phyloP scores from a whole-genome alignment of 2,329 filamentous ascomycete genomes.

The Ustulina deusta region DNA sequence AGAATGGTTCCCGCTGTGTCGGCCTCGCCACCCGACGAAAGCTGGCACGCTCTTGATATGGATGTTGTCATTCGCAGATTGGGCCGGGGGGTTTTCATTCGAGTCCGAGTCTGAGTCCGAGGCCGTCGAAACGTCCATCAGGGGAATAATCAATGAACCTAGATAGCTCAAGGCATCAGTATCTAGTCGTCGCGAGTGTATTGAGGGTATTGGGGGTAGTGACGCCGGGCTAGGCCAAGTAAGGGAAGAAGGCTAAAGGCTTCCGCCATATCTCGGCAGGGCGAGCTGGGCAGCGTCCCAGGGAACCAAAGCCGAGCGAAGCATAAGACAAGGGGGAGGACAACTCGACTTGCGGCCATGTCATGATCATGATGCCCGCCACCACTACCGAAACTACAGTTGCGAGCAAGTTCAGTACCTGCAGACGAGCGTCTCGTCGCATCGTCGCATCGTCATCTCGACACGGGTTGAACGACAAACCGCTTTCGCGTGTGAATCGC shows the following conservation, averaged over 20 bases:
- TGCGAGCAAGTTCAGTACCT: conserved; percentile 23
- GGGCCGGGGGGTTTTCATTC: background rate
- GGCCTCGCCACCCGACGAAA: conserved; percentile 22
- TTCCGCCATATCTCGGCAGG: conserved; percentile 4
- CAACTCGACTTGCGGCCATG: conserved; percentile 3
- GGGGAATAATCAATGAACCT: conserved; percentile 4
- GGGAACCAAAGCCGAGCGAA: background rate
- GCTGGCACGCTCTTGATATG: conserved; percentile 21
- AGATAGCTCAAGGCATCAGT: conserved; percentile 12
- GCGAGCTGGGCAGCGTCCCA: background rate
- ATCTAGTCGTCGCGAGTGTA: background rate
- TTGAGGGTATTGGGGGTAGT: background rate
- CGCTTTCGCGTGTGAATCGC: conserved; percentile 26
- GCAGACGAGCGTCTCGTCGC: conserved; percentile 29
- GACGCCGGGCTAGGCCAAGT: background rate
- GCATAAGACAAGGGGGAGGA: background rate
- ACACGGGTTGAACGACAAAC: conserved; percentile 7
- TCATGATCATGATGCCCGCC: conserved; percentile 26
- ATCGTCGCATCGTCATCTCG: conserved; percentile 7
- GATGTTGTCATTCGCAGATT: conserved; percentile 4
- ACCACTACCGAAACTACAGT: conserved; percentile 21
- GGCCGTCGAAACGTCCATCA: conserved; percentile 30
- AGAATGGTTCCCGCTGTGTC: background rate
- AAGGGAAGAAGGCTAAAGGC: background rate
- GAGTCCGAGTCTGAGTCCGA: conserved; percentile 23